These are phyloP conservation scores for Mycosphaerelloides madeirae DNA, from an alignment of 2,329 filamentous ascomycete genomes.

Conservation along the genomic window DNA sequence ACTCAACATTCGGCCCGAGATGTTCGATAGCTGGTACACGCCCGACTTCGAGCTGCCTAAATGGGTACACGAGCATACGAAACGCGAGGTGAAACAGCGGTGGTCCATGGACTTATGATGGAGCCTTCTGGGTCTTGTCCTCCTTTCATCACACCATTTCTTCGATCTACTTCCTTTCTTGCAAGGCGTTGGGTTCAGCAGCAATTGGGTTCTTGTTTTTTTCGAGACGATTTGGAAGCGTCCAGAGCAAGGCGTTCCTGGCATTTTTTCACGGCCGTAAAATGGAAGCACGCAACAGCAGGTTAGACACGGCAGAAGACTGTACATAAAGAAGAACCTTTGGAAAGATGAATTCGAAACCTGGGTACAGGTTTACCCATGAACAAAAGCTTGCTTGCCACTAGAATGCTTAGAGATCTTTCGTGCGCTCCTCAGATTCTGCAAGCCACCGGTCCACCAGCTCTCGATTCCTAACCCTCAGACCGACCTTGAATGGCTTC, in stretches of 20 bases:
- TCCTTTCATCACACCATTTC: too few species aligned
- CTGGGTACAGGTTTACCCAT: not conserved
- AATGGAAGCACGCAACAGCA: too few species aligned
- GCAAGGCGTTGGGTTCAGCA: too few species aligned
- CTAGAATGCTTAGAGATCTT: slow-evolving; percentile 12
- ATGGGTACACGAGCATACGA: slow-evolving; percentile 29
- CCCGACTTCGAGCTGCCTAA: slow-evolving; percentile 24
- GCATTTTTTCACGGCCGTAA: too few species aligned
- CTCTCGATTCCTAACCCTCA: slow-evolving; percentile 40
- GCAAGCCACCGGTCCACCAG: slow-evolving; percentile 44
- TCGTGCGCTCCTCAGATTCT: slow-evolving; percentile 45
- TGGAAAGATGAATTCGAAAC: not conserved
- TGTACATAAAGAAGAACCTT: not conserved
- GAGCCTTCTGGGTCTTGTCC: too few species aligned
- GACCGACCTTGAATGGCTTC: slow-evolving; percentile 48
- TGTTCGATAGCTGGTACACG: slow-evolving; percentile 29
- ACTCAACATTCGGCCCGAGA: slow-evolving; percentile 29
- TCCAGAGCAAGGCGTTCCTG: too few species aligned
- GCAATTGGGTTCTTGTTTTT: too few species aligned
- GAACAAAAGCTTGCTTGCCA: too few species aligned
- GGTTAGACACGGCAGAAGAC: too few species aligned
- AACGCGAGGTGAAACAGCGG: slow-evolving; percentile 35
- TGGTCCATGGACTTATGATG: slow-evolving; percentile 25
- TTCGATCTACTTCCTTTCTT: too few species aligned
- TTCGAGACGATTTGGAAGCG: too few species aligned